Percentiles rank a stretch among this genome's conserved stretches.
phyloP scores from a whole-genome alignment of 257 asterid species.

The Przewalskia tangutica region DNA sequence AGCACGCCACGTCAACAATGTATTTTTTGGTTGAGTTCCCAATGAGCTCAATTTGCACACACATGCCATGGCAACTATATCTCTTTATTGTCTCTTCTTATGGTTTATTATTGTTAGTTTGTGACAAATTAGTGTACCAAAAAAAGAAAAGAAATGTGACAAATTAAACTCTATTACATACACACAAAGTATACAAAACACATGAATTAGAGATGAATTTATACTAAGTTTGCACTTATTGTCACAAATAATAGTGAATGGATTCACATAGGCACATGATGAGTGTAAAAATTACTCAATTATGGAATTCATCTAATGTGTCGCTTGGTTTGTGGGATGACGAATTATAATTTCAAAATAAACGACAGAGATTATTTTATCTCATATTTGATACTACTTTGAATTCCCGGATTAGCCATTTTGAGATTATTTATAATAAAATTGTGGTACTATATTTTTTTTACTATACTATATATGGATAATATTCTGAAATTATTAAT shows the following conservation, averaged over 20 bases:
- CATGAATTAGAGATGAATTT: not conserved
- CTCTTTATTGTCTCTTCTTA: not conserved
- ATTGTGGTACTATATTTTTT: no score
- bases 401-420: no score
- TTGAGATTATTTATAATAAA: no score
- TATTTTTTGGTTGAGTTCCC: not conserved
- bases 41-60: not conserved
- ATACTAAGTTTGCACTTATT: not conserved
- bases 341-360: no score
- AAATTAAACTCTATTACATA: not conserved
- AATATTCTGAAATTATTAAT: no score
- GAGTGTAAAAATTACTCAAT: not conserved
- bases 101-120: not conserved
- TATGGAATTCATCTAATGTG: not conserved
- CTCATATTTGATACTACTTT: no score
- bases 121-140: not conserved
- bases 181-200: not conserved
- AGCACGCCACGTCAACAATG: constrained; percentile 3
- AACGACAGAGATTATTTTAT: no score
- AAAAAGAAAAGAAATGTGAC: not conserved
- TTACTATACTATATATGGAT: no score
- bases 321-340: no score
- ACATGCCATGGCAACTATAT: not conserved
- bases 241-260: not conserved
- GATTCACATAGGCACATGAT: no score